Evolutionary conservation across 352 stramenopile genomes (phyloP), one percentile per base, ranked within the genome.

Genomic region (Globisporangium emineosum): DNA sequence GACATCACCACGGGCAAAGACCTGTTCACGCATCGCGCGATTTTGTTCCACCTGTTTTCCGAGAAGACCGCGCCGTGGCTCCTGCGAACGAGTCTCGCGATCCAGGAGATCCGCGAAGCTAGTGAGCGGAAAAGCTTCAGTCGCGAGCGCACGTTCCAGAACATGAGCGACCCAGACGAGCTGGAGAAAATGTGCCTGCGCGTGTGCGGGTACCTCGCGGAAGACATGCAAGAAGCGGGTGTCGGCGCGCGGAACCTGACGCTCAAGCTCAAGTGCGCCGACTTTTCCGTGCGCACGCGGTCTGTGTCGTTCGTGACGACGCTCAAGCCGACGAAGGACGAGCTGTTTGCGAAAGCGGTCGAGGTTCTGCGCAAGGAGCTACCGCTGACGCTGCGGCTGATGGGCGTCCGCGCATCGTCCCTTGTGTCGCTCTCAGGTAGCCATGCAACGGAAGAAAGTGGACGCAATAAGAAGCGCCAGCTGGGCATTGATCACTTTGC

Each of bases 1-100:
- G 75, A 77, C 25, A 86, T 98, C 23, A 71, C 82, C n/a, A 98
- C 85, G 4, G 88, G 94, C 5, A 66, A 76, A 17, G 82, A 99
- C 3, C 58, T 94, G 27, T 91, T 86, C 58, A 59, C 76, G 19
- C 65, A 83, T 3, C 80, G 86, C 1, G 79, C 76, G 2, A 79
- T 78, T 57, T 53, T 94, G 10, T 79, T 77, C 37, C 78, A 92
- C 51, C 62, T 91, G 27, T 92, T 91, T 42, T 79, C 82, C 0
- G 75, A 79, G 8, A 87, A 81, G 30, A 92, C 86, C 3, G 71
- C 83, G n/a, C 43, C 60, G 30, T 96, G 83, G 85, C 62, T 92
- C 51, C 60, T 94, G 52, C 76, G 87, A n/a, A 89, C 79, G 15
- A 83, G 76, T 3, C 71, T 96, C 56, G 87, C 89, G 8, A 72